A percentile compares a stretch with the other conserved stretches of the same genome.
Evolutionary conservation across 1,284 basidiomycete species (phyloP).

Genomic region (Pseudozyma tsukubaensis): DNA sequence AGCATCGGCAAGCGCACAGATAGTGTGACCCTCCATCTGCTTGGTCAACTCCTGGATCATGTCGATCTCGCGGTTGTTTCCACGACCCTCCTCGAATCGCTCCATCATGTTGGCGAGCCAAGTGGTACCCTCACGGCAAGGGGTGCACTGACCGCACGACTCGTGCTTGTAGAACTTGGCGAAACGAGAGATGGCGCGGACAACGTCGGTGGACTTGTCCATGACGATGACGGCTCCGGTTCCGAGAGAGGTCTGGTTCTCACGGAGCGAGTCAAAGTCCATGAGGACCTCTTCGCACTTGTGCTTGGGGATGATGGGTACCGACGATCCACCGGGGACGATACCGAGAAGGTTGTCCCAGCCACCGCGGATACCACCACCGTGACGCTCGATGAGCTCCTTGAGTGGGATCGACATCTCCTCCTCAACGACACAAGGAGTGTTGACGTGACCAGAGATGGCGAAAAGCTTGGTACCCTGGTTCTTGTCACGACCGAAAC

Average conservation of each 20-base stretch:
- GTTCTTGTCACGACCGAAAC: slow-evolving; percentile 91
- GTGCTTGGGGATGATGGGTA: slow-evolving; percentile 87
- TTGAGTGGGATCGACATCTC: slow-evolving; percentile 97
- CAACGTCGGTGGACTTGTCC: slow-evolving; percentile 95
- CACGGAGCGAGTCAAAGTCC: slow-evolving; percentile 98
- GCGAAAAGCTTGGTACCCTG: slow-evolving; percentile 96
- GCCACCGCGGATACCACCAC: slow-evolving; percentile 91
- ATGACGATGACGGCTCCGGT: slow-evolving; percentile 99
- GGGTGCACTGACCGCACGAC: slow-evolving; percentile 97
- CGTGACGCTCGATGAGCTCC: slow-evolving; percentile 95
- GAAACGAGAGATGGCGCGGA: slow-evolving; percentile 87
- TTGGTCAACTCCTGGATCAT: slow-evolving; percentile 77
- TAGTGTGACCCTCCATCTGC: slow-evolving; percentile 88
- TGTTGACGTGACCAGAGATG: slow-evolving; percentile 96
- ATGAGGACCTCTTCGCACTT: slow-evolving; percentile 72
- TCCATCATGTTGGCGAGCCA: slow-evolving; percentile 68
- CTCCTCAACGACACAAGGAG: slow-evolving; percentile 97
- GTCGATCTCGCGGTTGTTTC: slow-evolving; percentile 92
- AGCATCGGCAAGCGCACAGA: slow-evolving; percentile 95
- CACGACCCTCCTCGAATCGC: slow-evolving; percentile 83
- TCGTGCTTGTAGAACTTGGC: slow-evolving; percentile 83
- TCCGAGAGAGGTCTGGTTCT: slow-evolving; percentile 91
- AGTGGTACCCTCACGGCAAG: slow-evolving; percentile 85
- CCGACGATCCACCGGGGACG: slow-evolving; percentile 93
- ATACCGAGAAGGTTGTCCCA: slow-evolving; percentile 97